Percentiles rank a stretch among this genome's conserved stretches.
Conservation (phyloP, 2,329 filamentous ascomycete species). For the Aspergillus sp. region DNA sequence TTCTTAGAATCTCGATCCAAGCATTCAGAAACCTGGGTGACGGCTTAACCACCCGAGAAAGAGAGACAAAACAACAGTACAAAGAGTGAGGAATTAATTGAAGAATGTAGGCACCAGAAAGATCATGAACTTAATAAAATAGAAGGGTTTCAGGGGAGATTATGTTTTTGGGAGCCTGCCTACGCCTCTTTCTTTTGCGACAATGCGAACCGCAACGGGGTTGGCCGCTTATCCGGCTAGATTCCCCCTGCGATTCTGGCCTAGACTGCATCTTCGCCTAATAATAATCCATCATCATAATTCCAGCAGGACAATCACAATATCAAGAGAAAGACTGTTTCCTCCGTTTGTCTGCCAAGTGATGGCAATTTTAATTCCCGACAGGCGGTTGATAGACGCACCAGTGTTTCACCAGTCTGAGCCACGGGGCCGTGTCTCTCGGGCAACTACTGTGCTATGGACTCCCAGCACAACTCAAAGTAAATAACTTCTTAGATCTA, state of each 20-base stretch:
- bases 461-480: too few relatives aligned
- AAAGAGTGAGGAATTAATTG: not conserved
- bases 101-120: not conserved
- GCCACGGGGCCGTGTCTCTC: slow-evolving; percentile 11
- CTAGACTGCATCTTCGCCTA: too few relatives aligned
- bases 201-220: not conserved
- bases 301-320: slow-evolving; percentile 1
- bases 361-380: too few relatives aligned
- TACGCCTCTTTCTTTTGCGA: not conserved
- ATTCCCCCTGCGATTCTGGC: not conserved
- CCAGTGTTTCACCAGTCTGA: slow-evolving; percentile 10
- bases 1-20: not conserved
- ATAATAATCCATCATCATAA: too few relatives aligned
- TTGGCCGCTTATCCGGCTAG: too few relatives aligned
- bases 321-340: not conserved
- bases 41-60: not conserved
- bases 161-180: not conserved
- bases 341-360: too few relatives aligned
- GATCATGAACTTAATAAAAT: not conserved
- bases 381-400: not conserved
- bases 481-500: too few relatives aligned
- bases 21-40: not conserved
- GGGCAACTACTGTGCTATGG: slow-evolving; percentile 15
- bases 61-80: not conserved
- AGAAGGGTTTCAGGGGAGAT: not conserved